Conservation (phyloP, 2,329 filamentous ascomycete species). For the Trichoderma lentiforme region DNA sequence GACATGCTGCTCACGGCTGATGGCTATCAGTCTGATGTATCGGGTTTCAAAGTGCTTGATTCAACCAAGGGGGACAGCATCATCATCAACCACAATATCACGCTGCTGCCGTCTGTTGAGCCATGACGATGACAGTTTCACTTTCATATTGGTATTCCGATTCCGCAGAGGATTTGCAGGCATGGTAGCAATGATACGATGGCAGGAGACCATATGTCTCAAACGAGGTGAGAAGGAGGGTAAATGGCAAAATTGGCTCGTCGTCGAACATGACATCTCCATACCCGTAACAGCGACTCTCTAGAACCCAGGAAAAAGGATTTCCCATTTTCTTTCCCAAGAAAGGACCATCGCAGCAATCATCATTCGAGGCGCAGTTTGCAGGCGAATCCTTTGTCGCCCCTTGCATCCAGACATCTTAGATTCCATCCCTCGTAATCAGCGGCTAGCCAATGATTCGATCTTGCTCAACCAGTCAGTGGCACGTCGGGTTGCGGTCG, state of each 20-base stretch:
- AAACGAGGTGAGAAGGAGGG: not conserved
- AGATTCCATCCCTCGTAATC: conserved; percentile 6
- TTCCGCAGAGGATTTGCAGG: not conserved
- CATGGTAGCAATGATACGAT: not conserved
- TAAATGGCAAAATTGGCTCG: not conserved
- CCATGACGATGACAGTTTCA: not conserved
- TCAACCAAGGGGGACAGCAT: no score
- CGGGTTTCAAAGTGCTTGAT: not conserved
- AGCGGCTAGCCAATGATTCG: not conserved
- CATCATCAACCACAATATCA: not conserved
- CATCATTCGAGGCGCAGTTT: not conserved
- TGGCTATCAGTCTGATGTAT: not conserved
- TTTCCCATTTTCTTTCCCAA: not conserved
- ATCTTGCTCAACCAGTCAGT: not conserved
- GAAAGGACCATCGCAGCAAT: not conserved
- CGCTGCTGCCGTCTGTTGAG: not conserved
- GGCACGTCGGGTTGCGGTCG: not conserved
- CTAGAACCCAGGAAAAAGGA: not conserved
- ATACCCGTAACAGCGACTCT: not conserved
- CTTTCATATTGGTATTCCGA: not conserved
- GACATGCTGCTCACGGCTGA: not conserved
- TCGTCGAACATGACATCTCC: not conserved
- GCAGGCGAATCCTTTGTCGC: not conserved
- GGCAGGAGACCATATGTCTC: not conserved
- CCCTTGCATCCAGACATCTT: conserved; percentile 8